Evolutionary conservation across 495 filamentous ascomycete species (phyloP), one percentile per base, ranked within the genome.

Genomic region (Neurospora sp.): DNA sequence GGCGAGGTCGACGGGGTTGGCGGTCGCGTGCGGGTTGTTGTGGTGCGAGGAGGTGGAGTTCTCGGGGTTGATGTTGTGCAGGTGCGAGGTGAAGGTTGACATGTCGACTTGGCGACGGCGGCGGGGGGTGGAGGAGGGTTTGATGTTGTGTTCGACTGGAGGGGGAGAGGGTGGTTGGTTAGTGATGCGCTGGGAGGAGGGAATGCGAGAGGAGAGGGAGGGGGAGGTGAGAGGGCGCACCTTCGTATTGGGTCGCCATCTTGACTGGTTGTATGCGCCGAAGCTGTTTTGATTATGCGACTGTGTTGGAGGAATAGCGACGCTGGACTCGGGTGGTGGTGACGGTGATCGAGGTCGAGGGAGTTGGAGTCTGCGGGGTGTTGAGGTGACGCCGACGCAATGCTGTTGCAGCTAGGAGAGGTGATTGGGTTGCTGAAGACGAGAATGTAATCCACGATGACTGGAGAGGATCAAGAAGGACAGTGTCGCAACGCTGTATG

Each of bases 141-240:
- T 82, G 80, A 92, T 92, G 79, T 90, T 91, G 85, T 98, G 94
- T 81, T 97, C 94, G 78, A 95, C 94, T 97, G 76, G n/a, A 41
- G 72, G 59, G 59, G 45, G 69, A 14, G 27, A 12, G 73, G 39
- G 27, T 27, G 44, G 37, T 14, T 31, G 69, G 70, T 69, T 73
- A 59, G 39, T 68, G 69, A 41, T 53, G 68, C 61, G 61, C 42
- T 22, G 27, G 27, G 27, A 27, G 27, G 27, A 27, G 27, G 27
- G 27, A 27, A 27, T 27, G 27, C 27, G 27, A 27, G 27, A 27
- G 27, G 27, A 27, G 27, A 27, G 27, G 27, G 27, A 27, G 27
- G 27, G 40, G 69, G 39, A 70, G 70, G 48, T 78, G 79, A 74
- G 42, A 41, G 69, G 9, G 59, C 48, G 72, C 75, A 82, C 84